Base-by-base conservation (phyloP, 2,329 filamentous ascomycete genomes). In the Colletotrichum caudatum region DNA sequence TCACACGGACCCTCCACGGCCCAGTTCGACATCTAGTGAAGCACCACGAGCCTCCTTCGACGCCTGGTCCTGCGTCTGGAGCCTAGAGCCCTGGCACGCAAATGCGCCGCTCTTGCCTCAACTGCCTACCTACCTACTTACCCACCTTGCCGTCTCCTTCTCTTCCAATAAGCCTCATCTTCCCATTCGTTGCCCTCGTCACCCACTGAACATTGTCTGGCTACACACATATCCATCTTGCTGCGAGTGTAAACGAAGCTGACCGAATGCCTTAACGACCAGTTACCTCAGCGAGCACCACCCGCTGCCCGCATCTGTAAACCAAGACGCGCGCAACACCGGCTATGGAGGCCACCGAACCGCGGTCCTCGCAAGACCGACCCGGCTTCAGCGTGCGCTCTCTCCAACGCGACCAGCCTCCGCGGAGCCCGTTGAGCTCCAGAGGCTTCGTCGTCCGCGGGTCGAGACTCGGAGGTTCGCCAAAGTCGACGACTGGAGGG, bases 291-390 rank as follows among this genome's bases (percentile, higher is more conserved):
- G 69, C 64, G 74, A 75, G 74, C 71, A 73, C 50, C 56, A 69
- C 48, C 72, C 68, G 72, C 72, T 74, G 66, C 65, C 48, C 62
- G 57, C 67, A 66, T 50, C 44, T 69, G 60, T 72, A 66, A 65
- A 59, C 50, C 35, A 12, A 54, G 54, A 44, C 58, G 35, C 58
- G 60, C 56, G 26, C 56, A 58, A 56, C 35, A 64, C 39, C 59
- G 60, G 61, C 73, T 68, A 78, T 78, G 77, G 76, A 77, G 66
- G 72, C 76, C 64, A 77, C 75, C 56, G 75, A 76, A 39, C 61
- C 74, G 54, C 69, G 46, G 57, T 66, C 62, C 69, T 67, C 60
- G 56, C 70, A 64, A 48, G 62, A 23, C 26, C 66, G 35, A 50
- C 53, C 64, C 50, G 68, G 66, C 59, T 69, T 70, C 64, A 60